These are phyloP conservation scores for Akanthomyces lecanii DNA, from an alignment of 2,329 filamentous ascomycete species.

Conservation along the genomic window DNA sequence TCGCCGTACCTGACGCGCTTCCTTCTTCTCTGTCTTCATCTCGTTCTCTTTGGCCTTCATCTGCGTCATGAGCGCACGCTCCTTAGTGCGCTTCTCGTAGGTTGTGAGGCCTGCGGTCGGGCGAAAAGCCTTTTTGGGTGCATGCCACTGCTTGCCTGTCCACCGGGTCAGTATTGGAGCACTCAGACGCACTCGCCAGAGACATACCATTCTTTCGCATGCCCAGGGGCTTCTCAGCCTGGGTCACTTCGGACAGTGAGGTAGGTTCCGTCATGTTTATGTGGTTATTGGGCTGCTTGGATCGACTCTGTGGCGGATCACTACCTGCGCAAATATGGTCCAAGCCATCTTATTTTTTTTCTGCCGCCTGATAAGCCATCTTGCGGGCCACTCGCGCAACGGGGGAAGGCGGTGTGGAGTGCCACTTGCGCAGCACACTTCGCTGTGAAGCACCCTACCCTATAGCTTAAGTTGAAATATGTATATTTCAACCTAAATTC, in stretches of 20 bases:
- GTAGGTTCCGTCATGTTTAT: conserved; percentile 3
- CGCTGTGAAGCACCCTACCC: background rate
- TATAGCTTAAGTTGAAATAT: background rate
- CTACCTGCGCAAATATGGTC: conserved; percentile 2
- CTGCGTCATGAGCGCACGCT: conserved; percentile 65
- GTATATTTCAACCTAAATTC: too few relatives aligned
- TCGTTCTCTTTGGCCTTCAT: conserved; percentile 92
- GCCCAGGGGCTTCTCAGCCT: conserved; percentile 12
- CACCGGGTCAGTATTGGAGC: background rate
- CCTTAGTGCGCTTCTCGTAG: conserved; percentile 70
- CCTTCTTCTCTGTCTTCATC: conserved; percentile 92
- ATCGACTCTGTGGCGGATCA: background rate
- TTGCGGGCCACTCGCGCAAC: background rate
- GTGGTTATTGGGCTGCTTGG: background rate
- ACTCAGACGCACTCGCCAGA: background rate
- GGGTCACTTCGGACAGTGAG: background rate
- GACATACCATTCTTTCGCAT: conserved; percentile 16
- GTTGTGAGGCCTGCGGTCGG: conserved; percentile 72
- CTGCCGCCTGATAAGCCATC: conserved; percentile 1
- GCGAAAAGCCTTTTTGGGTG: conserved; percentile 77
- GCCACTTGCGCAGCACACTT: background rate
- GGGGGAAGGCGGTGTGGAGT: conserved; percentile 8
- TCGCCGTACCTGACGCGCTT: conserved; percentile 70
- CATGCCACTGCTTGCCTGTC: conserved; percentile 92
- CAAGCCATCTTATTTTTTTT: background rate